Conservation (phyloP, 495 filamentous ascomycete genomes). For the Neurospora tetrasperma region DNA sequence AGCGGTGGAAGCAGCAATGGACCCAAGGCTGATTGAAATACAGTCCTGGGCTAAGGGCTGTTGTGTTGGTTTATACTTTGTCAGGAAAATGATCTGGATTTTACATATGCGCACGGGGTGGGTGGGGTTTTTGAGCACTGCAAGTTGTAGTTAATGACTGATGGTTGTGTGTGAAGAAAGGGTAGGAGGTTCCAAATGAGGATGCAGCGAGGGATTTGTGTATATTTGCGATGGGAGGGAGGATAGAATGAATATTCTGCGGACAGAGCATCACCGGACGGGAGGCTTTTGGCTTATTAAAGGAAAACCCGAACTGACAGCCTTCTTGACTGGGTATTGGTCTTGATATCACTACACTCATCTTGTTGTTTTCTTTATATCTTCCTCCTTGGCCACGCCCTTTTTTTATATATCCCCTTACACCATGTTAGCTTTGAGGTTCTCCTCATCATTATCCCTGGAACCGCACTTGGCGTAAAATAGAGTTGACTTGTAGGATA, state of each 20-base stretch:
- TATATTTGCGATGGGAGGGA: not conserved
- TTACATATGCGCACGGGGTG: not conserved
- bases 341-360: not conserved
- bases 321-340: not conserved
- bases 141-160: not conserved
- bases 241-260: not conserved
- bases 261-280: not conserved
- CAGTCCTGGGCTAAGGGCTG: not conserved
- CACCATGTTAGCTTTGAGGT: not conserved
- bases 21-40: conserved; percentile 9
- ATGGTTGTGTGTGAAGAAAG: not conserved
- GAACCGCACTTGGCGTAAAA: not conserved
- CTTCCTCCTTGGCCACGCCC: not conserved
- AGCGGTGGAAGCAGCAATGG: not conserved
- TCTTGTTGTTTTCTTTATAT: not conserved
- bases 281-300: not conserved
- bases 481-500: not conserved
- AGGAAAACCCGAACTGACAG: not conserved
- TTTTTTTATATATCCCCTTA: not conserved
- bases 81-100: not conserved
- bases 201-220: not conserved
- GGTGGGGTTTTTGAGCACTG: not conserved
- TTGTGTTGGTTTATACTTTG: not conserved
- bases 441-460: not conserved
- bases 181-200: not conserved